Evolutionary conservation across 2,329 filamentous ascomycete species (phyloP).

Genomic region (Trichoderma sp.): DNA sequence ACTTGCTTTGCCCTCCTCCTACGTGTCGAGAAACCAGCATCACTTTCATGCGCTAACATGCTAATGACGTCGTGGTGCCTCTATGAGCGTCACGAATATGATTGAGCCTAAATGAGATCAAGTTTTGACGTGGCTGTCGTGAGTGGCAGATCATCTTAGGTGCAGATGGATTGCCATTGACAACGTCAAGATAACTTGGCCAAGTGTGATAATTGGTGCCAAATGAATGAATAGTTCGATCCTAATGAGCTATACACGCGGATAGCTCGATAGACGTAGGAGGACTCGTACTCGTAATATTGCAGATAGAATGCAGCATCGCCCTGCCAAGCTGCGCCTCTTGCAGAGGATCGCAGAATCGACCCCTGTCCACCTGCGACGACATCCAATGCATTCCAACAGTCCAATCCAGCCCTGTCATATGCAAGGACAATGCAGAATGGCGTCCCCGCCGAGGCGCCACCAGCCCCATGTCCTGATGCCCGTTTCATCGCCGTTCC

Average conservation of each 20-base stretch:
- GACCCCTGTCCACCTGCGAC: neutral
- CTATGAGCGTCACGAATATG: neutral
- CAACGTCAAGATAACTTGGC: neutral
- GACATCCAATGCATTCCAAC: neutral
- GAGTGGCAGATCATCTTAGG: neutral
- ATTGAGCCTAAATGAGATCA: neutral
- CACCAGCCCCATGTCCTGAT: conserved; percentile 1
- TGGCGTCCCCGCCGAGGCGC: neutral
- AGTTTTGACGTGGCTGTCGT: neutral
- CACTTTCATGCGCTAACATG: neutral
- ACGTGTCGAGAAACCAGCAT: neutral
- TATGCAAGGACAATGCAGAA: neutral
- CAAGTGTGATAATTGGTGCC: neutral
- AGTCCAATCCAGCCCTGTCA: neutral
- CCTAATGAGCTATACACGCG: neutral
- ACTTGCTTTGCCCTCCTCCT: neutral
- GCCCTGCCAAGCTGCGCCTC: neutral
- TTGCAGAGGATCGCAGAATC: neutral
- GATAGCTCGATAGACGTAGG: neutral
- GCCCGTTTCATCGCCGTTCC: conserved; percentile 12
- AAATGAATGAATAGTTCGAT: neutral
- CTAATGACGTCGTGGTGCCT: neutral
- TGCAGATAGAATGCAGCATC: neutral
- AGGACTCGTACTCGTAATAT: neutral
- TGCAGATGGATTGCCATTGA: neutral